Conservation (phyloP, 208 protist genomes). For the Hexamita inflata region DNA sequence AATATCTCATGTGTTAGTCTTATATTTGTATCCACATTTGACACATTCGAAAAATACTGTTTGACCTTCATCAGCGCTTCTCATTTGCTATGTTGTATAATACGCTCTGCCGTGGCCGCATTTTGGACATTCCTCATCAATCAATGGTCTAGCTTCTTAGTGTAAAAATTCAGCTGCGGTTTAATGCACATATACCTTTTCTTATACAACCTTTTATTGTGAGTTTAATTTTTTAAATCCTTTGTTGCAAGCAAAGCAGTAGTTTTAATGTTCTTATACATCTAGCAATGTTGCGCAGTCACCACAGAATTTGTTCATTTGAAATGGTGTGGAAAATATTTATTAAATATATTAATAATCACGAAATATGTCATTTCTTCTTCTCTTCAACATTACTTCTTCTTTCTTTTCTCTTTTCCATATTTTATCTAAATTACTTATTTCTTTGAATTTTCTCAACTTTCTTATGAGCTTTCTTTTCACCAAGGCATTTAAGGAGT, state of each 20-base stretch:
- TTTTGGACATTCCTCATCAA: conserved; percentile 55
- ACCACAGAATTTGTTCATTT: not conserved
- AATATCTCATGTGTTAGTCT: conserved; percentile 2
- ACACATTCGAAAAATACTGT: conserved; percentile 60
- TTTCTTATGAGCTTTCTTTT: no score
- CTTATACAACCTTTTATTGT: not conserved
- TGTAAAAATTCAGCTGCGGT: not conserved
- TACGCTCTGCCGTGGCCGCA: conserved; percentile 52
- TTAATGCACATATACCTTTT: not conserved
- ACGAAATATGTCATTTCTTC: no score
- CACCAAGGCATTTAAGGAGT: no score
- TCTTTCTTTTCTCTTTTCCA: not conserved
- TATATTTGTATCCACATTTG: conserved; percentile 42
- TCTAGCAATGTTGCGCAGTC: not conserved
- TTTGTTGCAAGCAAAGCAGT: not conserved
- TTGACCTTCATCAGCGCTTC: conserved; percentile 60
- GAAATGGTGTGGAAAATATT: not conserved
- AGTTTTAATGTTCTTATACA: not conserved
- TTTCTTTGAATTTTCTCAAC: no score
- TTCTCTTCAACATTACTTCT: not conserved
- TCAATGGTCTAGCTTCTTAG: conserved; percentile 29
- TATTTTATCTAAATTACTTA: no score
- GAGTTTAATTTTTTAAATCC: not conserved
- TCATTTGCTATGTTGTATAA: conserved; percentile 57
- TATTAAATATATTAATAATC: no score